These are phyloP conservation scores for Amaranthus palmeri DNA, from an alignment of 148 eudicot species.

Conservation along the genomic window DNA sequence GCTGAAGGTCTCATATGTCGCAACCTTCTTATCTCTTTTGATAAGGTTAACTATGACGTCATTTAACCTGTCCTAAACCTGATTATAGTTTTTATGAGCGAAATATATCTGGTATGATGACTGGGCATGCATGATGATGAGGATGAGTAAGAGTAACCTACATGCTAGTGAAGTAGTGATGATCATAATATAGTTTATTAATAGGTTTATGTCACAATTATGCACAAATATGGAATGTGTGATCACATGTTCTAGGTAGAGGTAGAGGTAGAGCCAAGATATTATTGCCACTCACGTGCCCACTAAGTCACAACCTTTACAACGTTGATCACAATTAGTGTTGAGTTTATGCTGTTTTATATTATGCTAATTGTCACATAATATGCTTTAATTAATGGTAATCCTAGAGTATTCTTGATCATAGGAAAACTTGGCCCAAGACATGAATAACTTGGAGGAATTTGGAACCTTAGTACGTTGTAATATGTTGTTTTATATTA, in stretches of 20 bases:
- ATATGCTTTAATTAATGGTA: background rate
- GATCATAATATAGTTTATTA: background rate
- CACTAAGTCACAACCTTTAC: background rate
- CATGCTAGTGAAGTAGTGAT: background rate
- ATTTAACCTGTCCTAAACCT: too few relatives aligned
- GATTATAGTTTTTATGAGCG: too few relatives aligned
- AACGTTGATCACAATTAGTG: constrained; percentile 4
- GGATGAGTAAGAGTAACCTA: too few relatives aligned
- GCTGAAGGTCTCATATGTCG: too few relatives aligned
- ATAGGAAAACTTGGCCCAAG: background rate
- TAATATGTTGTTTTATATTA: background rate
- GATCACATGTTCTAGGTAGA: constrained; percentile 19
- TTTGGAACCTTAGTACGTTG: too few relatives aligned
- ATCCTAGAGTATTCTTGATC: background rate
- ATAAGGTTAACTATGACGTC: background rate
- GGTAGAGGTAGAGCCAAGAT: background rate
- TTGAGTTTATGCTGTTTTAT: background rate
- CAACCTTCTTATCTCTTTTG: background rate
- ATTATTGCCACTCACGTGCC: constrained; percentile 22
- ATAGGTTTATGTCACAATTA: background rate
- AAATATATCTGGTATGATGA: too few relatives aligned
- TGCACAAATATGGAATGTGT: constrained; percentile 12
- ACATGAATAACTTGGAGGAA: background rate
- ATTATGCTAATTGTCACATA: constrained; percentile 3
- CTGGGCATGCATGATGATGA: too few relatives aligned